Base-by-base conservation (phyloP, 257 asterid genomes). In the Echites panduratus region DNA sequence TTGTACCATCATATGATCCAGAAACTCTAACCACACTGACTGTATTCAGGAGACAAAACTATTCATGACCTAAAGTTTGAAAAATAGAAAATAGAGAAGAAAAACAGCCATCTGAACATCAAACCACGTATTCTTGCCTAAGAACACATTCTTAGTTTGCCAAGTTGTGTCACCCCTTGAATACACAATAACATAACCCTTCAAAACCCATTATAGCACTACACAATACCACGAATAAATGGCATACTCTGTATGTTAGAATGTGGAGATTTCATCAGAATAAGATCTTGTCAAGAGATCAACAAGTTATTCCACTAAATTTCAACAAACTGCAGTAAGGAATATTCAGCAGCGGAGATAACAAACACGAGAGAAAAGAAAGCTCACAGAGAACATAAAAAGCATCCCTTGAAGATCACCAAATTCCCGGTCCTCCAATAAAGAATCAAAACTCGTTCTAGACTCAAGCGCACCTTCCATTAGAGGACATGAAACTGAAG, bases 381-480 rank as follows among this genome's bases (percentile, higher is more conserved):
- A 9, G 73, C 99, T 89, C 78, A 92, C 99, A 79, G 92, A 82
- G 86, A 95, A 95, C 90, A 95, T 89, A 72, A 92, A 95, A n/a
- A 92, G 89, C 89, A 85, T 81, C 27, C 92, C 99, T 78, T 90
- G 90, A 76, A 92, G 96, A 87, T 87, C 95, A 72, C 87, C 89
- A 12, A 85, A 79, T 80, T 92, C 96, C 58, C 78, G 79, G 72
- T 89, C 94, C 73, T 89, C 90, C 49, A 79, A 75, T 43, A 77
- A 70, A n/a, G 90, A 87, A 72, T 84, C 89, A 41, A 79, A 78
- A 74, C 84, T 91, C n/a, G 79, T 45, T 57, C 68, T 71, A 52
- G 78, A 71, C 49, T 79, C 87, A 61, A 73, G 61, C 24, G 44
- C 20, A 20, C 48, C 84, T 54, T 77, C 85, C 77, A 78, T 43